Evolutionary conservation across 2,329 filamentous ascomycete genomes (phyloP), one percentile per base, ranked within the genome.

Genomic region (Podosphaera aphanis): DNA sequence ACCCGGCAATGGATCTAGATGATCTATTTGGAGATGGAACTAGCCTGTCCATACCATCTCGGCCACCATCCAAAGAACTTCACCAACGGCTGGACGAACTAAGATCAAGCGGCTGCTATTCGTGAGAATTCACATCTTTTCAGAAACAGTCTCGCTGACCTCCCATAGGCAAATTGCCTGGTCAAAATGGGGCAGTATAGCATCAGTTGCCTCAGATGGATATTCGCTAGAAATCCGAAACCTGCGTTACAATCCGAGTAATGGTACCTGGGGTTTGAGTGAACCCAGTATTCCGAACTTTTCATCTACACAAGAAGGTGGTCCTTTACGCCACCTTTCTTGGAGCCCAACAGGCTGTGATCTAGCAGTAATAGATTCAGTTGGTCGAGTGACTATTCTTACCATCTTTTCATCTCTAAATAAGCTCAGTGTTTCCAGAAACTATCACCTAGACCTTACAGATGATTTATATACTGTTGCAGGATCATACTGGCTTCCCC

Each of bases 121-220:
- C 85, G 84, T 90, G 73, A 63, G 77, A 69, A 23, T 15, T 20
- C 23, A 37, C 11, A 41, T n/a, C 19, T 25, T 18, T 25, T 40
- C 42, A 23, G 43, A 33, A 27, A 33, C 16, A 16, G 3, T 2
- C 16, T 46, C 15, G 44, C 39, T 49, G 43, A 48, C 36, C 18
- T n/a, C 43, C 41, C 18, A 41, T 51, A 92, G 85, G 59, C 75
- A 74, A 51, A 71, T 94, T 46, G 77, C 81, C 25, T 95, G 88
- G 86, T 93, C 88, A 10, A 85, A 78, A 55, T 73, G 76, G 49
- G 88, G 88, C 38, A 84, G 79, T 49, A 83, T 95, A 52, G 86
- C 86, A 23, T 79, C 78, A 46, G 79, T 95, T 52, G 73, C 77
- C 18, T 64, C 73, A 15, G 79, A 86, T 61, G 80, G 82, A 23